Conservation (phyloP, 768 basidiomycete genomes). For the Boletus pseudo-olivaceus region DNA sequence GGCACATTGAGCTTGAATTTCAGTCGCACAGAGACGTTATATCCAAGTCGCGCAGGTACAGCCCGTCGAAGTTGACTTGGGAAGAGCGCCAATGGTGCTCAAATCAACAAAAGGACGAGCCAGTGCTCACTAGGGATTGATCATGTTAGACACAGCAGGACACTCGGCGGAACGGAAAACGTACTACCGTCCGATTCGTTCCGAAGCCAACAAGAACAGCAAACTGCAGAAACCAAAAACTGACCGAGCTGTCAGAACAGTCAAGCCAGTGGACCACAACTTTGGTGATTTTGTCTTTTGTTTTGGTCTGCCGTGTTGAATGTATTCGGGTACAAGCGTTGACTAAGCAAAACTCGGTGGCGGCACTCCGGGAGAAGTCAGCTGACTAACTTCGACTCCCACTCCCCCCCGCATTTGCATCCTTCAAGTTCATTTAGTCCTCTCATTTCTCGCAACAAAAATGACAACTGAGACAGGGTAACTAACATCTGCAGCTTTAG, state of each 20-base stretch:
- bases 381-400: conserved; percentile 15
- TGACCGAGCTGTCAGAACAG: background rate
- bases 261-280: no score
- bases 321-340: no score
- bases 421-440: conserved; percentile 4
- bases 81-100: background rate
- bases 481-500: conserved; percentile 9
- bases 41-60: background rate
- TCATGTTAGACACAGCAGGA: background rate
- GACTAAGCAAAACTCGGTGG: conserved; percentile 27
- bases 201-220: background rate
- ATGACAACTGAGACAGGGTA: conserved; percentile 46
- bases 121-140: background rate
- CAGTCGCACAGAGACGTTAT: no score
- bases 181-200: background rate
- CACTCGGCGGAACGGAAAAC: background rate
- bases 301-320: background rate
- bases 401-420: conserved; percentile 10
- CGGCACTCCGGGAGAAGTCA: conserved; percentile 9
- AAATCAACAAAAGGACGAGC: background rate
- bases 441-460: conserved; percentile 11
- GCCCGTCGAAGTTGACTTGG: background rate
- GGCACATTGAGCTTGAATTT: background rate
- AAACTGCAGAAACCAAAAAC: background rate
- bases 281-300: no score